phyloP scores from a whole-genome alignment of 257 asterid genomes.

The Primulina tabacum region DNA sequence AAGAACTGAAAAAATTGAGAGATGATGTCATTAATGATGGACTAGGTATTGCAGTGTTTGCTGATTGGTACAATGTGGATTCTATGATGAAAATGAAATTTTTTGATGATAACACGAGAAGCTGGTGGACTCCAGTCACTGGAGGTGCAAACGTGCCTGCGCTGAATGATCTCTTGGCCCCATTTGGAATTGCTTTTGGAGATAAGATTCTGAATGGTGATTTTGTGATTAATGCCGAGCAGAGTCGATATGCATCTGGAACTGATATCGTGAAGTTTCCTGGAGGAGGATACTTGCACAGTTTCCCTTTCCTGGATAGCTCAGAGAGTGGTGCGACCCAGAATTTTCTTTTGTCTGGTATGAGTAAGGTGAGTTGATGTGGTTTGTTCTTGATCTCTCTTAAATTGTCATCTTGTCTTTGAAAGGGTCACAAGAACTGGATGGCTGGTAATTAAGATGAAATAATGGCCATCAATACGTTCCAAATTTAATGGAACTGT shows the following conservation, averaged over 20 bases:
- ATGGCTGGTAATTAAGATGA: constrained; percentile 13
- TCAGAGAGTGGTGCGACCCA: constrained; percentile 98
- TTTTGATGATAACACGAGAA: constrained; percentile 93
- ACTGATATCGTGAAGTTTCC: constrained; percentile 90
- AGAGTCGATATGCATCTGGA: constrained; percentile 94
- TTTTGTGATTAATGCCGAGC: constrained; percentile 84
- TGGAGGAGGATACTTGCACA: constrained; percentile 86
- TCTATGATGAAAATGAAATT: constrained; percentile 98
- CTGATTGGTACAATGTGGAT: constrained; percentile 97
- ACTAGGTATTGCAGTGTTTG: constrained; percentile 84
- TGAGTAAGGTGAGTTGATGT: constrained; percentile 63
- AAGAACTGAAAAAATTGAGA: constrained; percentile 72
- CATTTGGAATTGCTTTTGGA: constrained; percentile 96
- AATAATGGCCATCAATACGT: background rate
- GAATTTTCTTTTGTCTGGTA: constrained; percentile 76
- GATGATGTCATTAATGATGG: constrained; percentile 75
- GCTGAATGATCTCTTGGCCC: constrained; percentile 83
- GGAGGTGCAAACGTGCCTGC: constrained; percentile 99
- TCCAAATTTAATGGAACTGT: background rate
- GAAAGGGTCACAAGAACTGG: background rate
- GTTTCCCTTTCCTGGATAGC: constrained; percentile 92
- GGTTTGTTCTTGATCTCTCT: constrained; percentile 12
- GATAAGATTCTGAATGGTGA: constrained; percentile 96
- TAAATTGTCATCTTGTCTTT: constrained; percentile 18
- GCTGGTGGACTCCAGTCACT: constrained; percentile 99